Conservation (phyloP, 2,329 filamentous ascomycete genomes). For the Fusarium drepaniforme region DNA sequence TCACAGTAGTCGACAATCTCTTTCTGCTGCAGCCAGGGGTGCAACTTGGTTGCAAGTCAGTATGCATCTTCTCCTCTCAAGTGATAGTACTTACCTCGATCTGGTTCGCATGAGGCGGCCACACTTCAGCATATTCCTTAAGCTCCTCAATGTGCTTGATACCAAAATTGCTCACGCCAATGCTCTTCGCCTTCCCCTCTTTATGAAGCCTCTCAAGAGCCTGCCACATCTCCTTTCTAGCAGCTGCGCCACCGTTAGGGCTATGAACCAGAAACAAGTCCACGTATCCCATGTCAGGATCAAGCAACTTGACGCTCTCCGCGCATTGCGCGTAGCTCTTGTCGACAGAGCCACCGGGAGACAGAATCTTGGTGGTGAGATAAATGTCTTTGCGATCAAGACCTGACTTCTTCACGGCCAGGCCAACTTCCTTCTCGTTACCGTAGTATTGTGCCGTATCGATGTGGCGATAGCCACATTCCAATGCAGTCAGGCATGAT, state of each 20-base stretch:
- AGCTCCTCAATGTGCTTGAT: constrained; percentile 76
- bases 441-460: constrained; percentile 56
- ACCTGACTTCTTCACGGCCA: constrained; percentile 59
- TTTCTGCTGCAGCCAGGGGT: constrained; percentile 73
- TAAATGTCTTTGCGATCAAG: constrained; percentile 61
- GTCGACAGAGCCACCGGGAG: constrained; percentile 61
- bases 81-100: constrained; percentile 66
- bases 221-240: constrained; percentile 73
- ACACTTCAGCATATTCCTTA: constrained; percentile 70
- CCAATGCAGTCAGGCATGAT: constrained; percentile 68
- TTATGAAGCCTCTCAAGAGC: constrained; percentile 72
- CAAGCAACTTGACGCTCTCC: constrained; percentile 73
- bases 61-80: constrained; percentile 37
- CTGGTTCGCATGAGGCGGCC: constrained; percentile 78
- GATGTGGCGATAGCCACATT: constrained; percentile 68
- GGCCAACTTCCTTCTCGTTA: constrained; percentile 60
- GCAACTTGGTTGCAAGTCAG: constrained; percentile 71
- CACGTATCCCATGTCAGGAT: constrained; percentile 68
- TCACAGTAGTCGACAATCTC: constrained; percentile 68
- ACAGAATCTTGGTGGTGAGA: constrained; percentile 66
- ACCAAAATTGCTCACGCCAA: constrained; percentile 80
- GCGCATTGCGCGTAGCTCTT: constrained; percentile 70
- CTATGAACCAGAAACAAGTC: constrained; percentile 79
- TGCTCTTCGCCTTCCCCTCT: constrained; percentile 71
- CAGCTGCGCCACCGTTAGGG: constrained; percentile 64